These are phyloP conservation scores for Neopestalotiopsis sp. DNA, from an alignment of 2,329 filamentous ascomycete genomes.

Conservation along the genomic window DNA sequence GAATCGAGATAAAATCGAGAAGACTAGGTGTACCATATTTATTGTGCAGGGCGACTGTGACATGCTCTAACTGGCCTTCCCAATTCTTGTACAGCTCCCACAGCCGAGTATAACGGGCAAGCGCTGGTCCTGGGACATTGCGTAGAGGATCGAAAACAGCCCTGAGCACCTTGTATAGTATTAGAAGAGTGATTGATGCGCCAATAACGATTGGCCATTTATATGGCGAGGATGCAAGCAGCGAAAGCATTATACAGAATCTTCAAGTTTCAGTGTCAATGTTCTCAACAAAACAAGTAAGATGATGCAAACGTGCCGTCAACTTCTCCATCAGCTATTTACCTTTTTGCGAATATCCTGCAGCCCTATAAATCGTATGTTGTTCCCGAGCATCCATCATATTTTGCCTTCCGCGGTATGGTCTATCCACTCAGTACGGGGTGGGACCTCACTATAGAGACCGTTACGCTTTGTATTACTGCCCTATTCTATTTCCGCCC, in stretches of 20 bases:
- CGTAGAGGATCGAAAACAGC: neutral
- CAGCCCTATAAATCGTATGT: neutral
- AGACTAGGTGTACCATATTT: constrained; percentile 30
- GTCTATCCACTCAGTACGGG: neutral
- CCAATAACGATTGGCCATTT: neutral
- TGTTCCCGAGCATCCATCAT: neutral
- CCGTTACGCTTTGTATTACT: neutral
- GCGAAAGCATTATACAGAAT: neutral
- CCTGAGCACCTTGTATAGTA: neutral
- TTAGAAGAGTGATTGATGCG: neutral
- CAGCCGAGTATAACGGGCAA: constrained; percentile 42
- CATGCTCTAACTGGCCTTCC: constrained; percentile 33
- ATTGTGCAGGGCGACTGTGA: constrained; percentile 33
- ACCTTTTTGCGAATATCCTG: neutral
- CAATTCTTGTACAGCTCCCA: constrained; percentile 40
- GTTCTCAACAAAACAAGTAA: neutral
- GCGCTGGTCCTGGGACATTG: constrained; percentile 42
- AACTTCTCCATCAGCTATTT: neutral
- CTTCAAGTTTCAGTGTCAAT: neutral
- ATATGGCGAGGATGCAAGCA: neutral
- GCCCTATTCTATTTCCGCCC: neutral
- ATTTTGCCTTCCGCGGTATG: neutral
- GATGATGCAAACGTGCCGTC: neutral
- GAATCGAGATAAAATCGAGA: accelerated
- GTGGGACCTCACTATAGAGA: neutral